Evolutionary conservation across 108 stramenopile genomes (phyloP), one percentile per base, ranked within the genome.

Genomic region (Nitzschia inconspicua): DNA sequence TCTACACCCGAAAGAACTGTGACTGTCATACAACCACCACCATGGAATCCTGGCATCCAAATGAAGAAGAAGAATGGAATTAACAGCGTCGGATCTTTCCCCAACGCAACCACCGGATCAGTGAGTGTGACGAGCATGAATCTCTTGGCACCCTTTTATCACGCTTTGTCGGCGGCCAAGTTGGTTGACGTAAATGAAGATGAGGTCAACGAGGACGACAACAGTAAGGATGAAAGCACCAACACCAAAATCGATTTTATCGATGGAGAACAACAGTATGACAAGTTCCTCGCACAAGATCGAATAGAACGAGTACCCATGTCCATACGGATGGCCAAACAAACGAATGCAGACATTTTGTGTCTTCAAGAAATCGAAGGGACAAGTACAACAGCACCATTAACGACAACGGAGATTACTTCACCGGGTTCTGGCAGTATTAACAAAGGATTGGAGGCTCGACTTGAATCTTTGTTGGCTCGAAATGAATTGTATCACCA

Each of bases 281-380:
- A 41, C 3, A 11, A 46, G 23, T 57, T 54, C 24, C 16, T 56
- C 5, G 19, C 41, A n/a, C 18, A 41, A 28, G 73, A 78, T 47
- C 31, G 77, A 35, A 40, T 14, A 19, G 24, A 58, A 34, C 65
- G 77, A 40, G 40, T 68, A 23, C 77, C 77, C 6, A 2, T 51
- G 16, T 66, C 77, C 8, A 49, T 78, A 3, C 26, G 43, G 19
- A 63, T 68, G 72, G 71, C 71, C 23, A 78, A 78, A 44, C 61
- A 63, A 53, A 50, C 44, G 23, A 73, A 73, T 60, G 71, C 71
- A 18, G 71, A 78, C 25, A 23, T 78, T 14, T 60, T 78, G 18
- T 73, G 71, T 48, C 56, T 78, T 4, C 77, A 78, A 65, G 77
- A 78, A 70, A 70, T 78, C 14, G 77, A 78, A 49, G 75, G 75